Evolutionary conservation across 2,329 filamentous ascomycete species (phyloP).

Genomic region (Colletotrichum sp.): DNA sequence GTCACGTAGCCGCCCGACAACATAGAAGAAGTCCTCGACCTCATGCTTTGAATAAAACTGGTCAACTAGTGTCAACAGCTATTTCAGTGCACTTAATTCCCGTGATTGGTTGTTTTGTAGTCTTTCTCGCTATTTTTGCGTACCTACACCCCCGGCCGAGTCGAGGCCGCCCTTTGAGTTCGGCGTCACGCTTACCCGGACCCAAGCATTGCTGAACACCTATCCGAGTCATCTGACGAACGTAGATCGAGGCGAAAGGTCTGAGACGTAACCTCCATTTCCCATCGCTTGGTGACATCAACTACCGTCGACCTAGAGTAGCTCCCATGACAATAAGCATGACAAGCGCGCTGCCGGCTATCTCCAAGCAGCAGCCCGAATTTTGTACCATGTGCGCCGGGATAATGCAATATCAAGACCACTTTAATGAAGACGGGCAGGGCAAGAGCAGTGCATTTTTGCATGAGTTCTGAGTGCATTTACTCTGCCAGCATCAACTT

Average conservation of each 20-base stretch:
- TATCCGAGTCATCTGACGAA: neutral
- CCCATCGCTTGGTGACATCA: neutral
- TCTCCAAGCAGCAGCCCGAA: too few relatives aligned
- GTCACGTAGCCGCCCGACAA: too few relatives aligned
- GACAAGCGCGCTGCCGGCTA: too few relatives aligned
- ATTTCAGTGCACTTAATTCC: fast-evolving
- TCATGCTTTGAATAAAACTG: fast-evolving
- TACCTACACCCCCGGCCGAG: too few relatives aligned
- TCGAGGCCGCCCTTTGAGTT: neutral
- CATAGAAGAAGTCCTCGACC: neutral
- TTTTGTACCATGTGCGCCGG: too few relatives aligned
- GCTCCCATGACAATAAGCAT: too few relatives aligned
- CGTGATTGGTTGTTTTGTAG: fast-evolving
- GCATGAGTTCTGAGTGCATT: too few relatives aligned
- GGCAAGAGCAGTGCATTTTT: too few relatives aligned
- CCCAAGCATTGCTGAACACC: neutral
- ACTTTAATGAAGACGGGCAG: too few relatives aligned
- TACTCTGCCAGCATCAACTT: neutral
- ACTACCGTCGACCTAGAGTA: too few relatives aligned
- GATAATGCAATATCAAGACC: too few relatives aligned
- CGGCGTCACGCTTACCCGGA: neutral
- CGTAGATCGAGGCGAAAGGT: neutral
- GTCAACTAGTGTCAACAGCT: fast-evolving
- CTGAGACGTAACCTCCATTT: neutral
- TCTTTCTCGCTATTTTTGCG: neutral